Conservation (phyloP, 148 eudicot species). For the Fallopia convolvulus region DNA sequence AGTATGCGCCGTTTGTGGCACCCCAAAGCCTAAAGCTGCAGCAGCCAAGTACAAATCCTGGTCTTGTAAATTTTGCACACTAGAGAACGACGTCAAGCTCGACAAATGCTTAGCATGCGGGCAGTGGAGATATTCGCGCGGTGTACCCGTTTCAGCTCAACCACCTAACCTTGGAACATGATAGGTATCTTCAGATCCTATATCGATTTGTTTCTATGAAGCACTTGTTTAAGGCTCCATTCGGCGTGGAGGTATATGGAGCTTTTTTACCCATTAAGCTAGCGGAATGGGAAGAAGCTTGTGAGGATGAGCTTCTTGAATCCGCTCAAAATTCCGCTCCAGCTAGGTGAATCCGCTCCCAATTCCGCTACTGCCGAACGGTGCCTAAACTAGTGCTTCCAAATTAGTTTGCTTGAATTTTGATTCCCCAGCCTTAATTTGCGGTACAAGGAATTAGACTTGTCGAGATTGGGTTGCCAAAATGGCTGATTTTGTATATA, state of each 20-base stretch:
- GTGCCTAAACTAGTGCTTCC: neutral
- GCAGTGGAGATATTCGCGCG: slow-evolving; percentile 86
- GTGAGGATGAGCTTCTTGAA: no score
- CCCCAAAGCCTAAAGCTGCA: slow-evolving; percentile 52
- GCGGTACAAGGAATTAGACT: neutral
- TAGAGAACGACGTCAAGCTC: slow-evolving; percentile 51
- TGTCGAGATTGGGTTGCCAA: neutral
- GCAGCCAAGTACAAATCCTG: slow-evolving; percentile 42
- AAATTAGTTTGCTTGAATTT: neutral
- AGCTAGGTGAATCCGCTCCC: no score
- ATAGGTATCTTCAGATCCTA: neutral
- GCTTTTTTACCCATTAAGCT: no score
- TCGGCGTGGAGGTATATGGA: no score
- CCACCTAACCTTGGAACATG: slow-evolving; percentile 47
- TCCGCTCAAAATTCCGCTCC: no score
- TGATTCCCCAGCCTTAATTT: neutral
- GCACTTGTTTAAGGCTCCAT: no score
- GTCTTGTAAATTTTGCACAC: slow-evolving; percentile 82
- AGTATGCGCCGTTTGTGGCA: slow-evolving; percentile 61
- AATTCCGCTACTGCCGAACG: no score
- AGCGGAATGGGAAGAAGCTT: no score
- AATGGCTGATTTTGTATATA: neutral
- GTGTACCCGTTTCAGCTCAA: slow-evolving; percentile 49
- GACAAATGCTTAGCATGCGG: slow-evolving; percentile 75
- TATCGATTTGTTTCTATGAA: neutral